Evolutionary conservation across 768 basidiomycete genomes (phyloP), one percentile per base, ranked within the genome.

Genomic region (Tylopilus felleus): DNA sequence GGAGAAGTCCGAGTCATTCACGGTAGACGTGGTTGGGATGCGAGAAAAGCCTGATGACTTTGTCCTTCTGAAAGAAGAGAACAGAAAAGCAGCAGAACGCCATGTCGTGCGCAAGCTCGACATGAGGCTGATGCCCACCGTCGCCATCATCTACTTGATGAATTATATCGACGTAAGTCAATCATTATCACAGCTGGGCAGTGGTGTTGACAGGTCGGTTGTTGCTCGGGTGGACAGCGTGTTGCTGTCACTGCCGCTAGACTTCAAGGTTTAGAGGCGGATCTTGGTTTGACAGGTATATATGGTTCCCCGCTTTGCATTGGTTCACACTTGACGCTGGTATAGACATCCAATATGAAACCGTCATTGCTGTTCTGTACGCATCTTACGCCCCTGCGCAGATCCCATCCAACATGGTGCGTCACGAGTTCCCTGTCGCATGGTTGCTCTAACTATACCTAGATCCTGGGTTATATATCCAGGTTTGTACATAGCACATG

Each of bases 331-430:
- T 40, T 49, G 29, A 53, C 31, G 14, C 6, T 13, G 31, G 27
- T 22, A 10, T 53, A 83, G 82, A 78, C 52, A 65, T 82, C 16
- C 76, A 82, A 60, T 83, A 83, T 60, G 71, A 73, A 22, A 77
- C 77, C 4, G 69, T 82, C 22, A 66, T 84, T 14, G 81, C 81
- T 1, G 70, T 80, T 42, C 71, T 83, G 23, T 83, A 77, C 56
- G 85, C 73, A 2, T 80, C 82, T 1, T 84, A 86, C 55, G 79
- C 79, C 35, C 84, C 84, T 3, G 79, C 81, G 14, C 84, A 86
- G 59, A 77, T 86, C 49, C 85, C 85, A 1, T 84, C 80, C 1
- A 87, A 84, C 61, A 84, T 86, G 80, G 83, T 80, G 55, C 17
- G 72, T 39, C 9, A 45, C 19, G 1, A 44, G 5, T 33, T 22